These are phyloP conservation scores for Kazachstania kunashirensis DNA, from an alignment of 805 yeast species.

Conservation along the genomic window DNA sequence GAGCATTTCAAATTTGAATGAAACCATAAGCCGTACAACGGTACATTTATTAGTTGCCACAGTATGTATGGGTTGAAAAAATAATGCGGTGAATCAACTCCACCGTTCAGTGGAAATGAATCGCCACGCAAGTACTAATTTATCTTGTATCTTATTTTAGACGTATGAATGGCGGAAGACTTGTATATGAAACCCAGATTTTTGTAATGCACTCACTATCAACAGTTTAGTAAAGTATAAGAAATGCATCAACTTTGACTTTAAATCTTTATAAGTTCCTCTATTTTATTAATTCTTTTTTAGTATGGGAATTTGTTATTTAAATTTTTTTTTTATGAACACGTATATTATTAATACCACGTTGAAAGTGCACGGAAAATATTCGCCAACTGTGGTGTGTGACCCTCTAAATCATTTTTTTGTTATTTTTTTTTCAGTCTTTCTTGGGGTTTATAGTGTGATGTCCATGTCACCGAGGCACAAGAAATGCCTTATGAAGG, in stretches of 20 bases:
- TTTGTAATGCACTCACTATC: too few species aligned
- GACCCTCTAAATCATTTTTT: too few species aligned
- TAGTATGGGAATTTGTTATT: conserved; percentile 1
- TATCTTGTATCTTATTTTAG: too few species aligned
- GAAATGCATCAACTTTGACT: conserved; percentile 1
- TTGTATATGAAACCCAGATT: too few species aligned
- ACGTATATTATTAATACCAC: too few species aligned
- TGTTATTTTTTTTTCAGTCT: background rate
- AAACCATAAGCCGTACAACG: too few species aligned
- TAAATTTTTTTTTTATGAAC: too few species aligned
- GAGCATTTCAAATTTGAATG: too few species aligned
- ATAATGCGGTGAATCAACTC: background rate
- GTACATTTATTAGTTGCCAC: too few species aligned
- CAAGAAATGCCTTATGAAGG: background rate
- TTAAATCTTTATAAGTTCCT: background rate
- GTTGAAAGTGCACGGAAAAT: conserved; percentile 1
- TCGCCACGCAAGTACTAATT: too few species aligned
- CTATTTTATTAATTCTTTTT: background rate
- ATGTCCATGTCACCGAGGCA: background rate
- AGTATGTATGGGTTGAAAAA: too few species aligned
- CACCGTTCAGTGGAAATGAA: background rate
- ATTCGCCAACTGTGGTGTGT: conserved; percentile 2
- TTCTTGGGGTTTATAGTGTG: background rate
- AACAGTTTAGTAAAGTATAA: background rate
- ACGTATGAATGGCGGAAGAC: too few species aligned